Percentiles rank a stretch among this genome's conserved stretches.
Evolutionary conservation across 257 asterid genomes (phyloP).

Genomic region (Prunella vulgaris): DNA sequence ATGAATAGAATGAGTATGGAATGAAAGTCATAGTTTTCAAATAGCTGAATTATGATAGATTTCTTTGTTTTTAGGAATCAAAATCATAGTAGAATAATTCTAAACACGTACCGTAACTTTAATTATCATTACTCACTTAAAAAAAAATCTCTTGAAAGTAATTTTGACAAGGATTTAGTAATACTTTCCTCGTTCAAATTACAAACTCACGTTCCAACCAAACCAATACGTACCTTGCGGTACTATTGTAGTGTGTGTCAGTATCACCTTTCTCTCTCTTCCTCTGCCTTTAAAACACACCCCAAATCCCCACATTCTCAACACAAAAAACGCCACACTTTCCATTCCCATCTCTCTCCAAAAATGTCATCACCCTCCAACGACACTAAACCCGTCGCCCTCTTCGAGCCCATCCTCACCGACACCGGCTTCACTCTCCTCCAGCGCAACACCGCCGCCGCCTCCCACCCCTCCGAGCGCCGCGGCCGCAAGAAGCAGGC

Average conservation of each 20-base stretch:
- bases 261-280: slow-evolving; percentile 20
- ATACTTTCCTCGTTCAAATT: too few species aligned
- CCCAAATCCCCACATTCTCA: slow-evolving; percentile 19
- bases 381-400: slow-evolving; percentile 38
- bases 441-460: slow-evolving; percentile 77
- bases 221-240: slow-evolving; percentile 2
- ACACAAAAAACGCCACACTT: not conserved
- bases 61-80: too few species aligned
- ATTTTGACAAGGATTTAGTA: too few species aligned
- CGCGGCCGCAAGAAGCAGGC: slow-evolving; percentile 73
- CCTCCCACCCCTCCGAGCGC: slow-evolving; percentile 53
- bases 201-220: not conserved
- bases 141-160: too few species aligned
- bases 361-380: slow-evolving; percentile 30
- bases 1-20: too few species aligned
- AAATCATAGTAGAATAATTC: too few species aligned
- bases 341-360: not conserved
- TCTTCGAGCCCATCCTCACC: slow-evolving; percentile 77
- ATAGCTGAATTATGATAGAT: too few species aligned
- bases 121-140: too few species aligned
- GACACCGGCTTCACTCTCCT: slow-evolving; percentile 69
- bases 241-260: not conserved
- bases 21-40: too few species aligned
- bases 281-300: slow-evolving; percentile 36
- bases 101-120: too few species aligned